Evolutionary conservation across 2,329 filamentous ascomycete genomes (phyloP), one percentile per base, ranked within the genome.

Genomic region (Calonectria naviculata): DNA sequence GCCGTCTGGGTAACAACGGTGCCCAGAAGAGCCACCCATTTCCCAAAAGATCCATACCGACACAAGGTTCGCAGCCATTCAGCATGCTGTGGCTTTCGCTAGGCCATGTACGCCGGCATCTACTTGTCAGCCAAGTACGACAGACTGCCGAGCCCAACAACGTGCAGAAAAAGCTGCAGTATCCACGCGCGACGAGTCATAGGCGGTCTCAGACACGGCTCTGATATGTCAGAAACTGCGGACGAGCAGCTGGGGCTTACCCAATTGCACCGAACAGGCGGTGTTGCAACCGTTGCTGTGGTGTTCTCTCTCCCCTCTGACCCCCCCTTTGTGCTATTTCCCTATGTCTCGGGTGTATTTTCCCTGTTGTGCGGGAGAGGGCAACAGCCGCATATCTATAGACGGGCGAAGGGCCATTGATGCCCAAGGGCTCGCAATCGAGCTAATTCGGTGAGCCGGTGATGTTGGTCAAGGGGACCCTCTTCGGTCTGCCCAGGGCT

Each of bases 101-200:
- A 36, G 49, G 60, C 49, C 60, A 58, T 58, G 67, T 68, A 64
- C 21, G 52, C 44, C 46, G 62, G 52, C 44, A 65, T 70, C 42
- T 61, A 46, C 62, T 70, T 61, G 44, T 47, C 63, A 66, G 56
- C 54, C 46, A 60, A 49, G 36, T 65, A 54, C 36, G 24, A 46
- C 61, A 61, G 34, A 65, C 26, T 56, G 67, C 61, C 62, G 52
- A 70, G 62, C 44, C 62, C 67, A 66, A 62, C 67, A 66, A 62
- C 62, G 62, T 54, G 47, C 62, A 70, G 67, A 42, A 52, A 36
- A 47, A 36, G n/a, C 67, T 70, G 68, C 68, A 70, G 68, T 66
- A 47, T 47, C 68, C 68, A 70, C 46, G 63, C 34, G 17, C 26
- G 28, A 65, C 44, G 68, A 70, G 68, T 70, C 68, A 70, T 70